Conservation (phyloP, 139 green algal genomes). For the Nannochloris sp. region DNA sequence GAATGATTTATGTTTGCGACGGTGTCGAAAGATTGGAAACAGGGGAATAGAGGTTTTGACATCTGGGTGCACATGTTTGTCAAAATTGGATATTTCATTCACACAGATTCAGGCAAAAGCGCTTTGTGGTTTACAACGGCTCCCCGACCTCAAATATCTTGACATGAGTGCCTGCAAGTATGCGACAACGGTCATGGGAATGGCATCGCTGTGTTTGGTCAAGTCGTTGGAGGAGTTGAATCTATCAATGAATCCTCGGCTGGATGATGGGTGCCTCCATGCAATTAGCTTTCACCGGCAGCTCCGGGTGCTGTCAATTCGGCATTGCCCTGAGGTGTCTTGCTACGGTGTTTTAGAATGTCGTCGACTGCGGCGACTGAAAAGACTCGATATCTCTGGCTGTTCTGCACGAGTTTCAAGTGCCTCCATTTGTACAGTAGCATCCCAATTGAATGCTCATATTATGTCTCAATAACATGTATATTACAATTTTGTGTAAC, state of each 20-base stretch:
- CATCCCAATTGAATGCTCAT: neutral
- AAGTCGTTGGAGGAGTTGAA: neutral
- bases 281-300: neutral
- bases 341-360: neutral
- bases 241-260: neutral
- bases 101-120: neutral
- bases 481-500: neutral
- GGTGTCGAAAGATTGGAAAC: neutral
- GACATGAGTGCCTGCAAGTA: neutral
- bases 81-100: slow-evolving; percentile 1
- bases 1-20: neutral
- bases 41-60: neutral
- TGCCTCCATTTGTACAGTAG: neutral
- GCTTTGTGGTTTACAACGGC: neutral
- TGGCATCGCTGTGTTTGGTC: neutral
- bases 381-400: neutral
- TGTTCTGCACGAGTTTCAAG: neutral
- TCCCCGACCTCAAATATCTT: neutral
- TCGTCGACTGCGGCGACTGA: neutral
- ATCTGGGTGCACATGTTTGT: neutral
- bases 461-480: neutral
- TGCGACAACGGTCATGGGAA: neutral
- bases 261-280: slow-evolving; percentile 6
- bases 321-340: neutral
- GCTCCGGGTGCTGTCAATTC: neutral